These are phyloP conservation scores for Penicillium brasilianum DNA, from an alignment of 2,329 filamentous ascomycete genomes.

Conservation along the genomic window DNA sequence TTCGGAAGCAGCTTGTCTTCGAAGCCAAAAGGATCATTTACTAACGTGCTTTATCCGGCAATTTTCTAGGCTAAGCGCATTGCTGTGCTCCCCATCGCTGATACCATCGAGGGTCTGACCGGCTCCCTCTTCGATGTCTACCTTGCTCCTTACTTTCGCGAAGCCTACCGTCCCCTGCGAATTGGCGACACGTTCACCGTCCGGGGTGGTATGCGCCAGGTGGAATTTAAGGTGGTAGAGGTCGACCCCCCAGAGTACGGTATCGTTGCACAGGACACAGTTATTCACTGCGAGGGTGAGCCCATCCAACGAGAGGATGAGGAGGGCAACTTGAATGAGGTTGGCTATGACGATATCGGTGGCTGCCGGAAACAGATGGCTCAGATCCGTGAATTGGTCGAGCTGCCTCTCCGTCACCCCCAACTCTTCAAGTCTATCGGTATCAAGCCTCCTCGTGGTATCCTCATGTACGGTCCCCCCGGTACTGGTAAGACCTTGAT, in stretches of 20 bases:
- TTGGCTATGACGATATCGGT: constrained; percentile 99
- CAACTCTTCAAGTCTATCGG: constrained; percentile 99
- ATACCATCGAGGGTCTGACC: constrained; percentile 96
- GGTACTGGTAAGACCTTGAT: constrained; percentile 99
- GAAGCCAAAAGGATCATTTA: neutral
- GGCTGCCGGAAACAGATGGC: constrained; percentile 99
- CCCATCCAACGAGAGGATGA: constrained; percentile 97
- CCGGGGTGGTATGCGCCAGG: constrained; percentile 96
- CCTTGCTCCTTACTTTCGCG: constrained; percentile 98
- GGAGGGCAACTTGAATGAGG: constrained; percentile 98
- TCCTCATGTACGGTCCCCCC: constrained; percentile 92
- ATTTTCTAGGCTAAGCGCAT: constrained; percentile 89
- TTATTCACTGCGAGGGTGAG: constrained; percentile 98
- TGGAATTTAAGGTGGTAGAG: constrained; percentile 99
- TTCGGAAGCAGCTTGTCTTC: neutral
- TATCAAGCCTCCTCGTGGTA: constrained; percentile 98
- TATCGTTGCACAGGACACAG: constrained; percentile 97
- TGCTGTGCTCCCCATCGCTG: constrained; percentile 95
- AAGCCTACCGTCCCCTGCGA: constrained; percentile 95
- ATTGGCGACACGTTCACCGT: constrained; percentile 98
- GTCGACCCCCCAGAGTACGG: constrained; percentile 98
- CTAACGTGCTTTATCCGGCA: constrained; percentile 29
- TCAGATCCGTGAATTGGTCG: constrained; percentile 97
- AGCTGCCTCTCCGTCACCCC: constrained; percentile 93
- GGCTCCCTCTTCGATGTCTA: constrained; percentile 98